Percentiles rank a stretch among this genome's conserved stretches.
These are phyloP conservation scores for Postia placenta DNA, from an alignment of 768 basidiomycete genomes.

Conservation along the genomic window DNA sequence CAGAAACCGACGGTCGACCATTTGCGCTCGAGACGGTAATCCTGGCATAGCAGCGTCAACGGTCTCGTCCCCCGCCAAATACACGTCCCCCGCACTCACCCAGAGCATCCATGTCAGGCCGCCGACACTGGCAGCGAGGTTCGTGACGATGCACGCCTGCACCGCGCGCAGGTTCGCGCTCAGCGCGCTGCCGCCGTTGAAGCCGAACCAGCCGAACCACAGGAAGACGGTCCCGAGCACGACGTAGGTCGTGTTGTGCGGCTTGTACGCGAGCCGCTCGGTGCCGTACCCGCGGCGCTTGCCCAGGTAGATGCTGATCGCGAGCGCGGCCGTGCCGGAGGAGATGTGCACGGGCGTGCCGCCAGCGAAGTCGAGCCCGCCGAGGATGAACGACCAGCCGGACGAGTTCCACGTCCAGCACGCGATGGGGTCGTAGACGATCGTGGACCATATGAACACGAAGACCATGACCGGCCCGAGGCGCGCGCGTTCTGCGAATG, in stretches of 20 bases:
- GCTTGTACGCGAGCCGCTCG: slow-evolving; percentile 85
- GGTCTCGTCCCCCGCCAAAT: not conserved
- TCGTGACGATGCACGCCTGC: slow-evolving; percentile 89
- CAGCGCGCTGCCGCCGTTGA: slow-evolving; percentile 91
- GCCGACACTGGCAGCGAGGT: slow-evolving; percentile 84
- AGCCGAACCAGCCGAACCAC: slow-evolving; percentile 96
- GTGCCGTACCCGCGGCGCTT: slow-evolving; percentile 91
- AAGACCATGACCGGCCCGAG: slow-evolving; percentile 86
- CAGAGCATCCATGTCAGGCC: slow-evolving; percentile 91
- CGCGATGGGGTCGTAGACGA: slow-evolving; percentile 89
- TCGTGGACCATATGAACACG: slow-evolving; percentile 82
- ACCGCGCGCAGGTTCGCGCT: slow-evolving; percentile 84
- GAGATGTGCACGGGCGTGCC: slow-evolving; percentile 97
- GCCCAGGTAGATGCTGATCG: slow-evolving; percentile 87
- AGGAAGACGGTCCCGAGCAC: slow-evolving; percentile 90
- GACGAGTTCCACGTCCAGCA: slow-evolving; percentile 94
- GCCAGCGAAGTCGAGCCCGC: slow-evolving; percentile 89
- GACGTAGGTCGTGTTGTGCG: slow-evolving; percentile 90
- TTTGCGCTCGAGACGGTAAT: slow-evolving; percentile 89
- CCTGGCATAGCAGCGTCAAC: slow-evolving; percentile 31
- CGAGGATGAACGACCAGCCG: slow-evolving; percentile 70
- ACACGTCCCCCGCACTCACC: slow-evolving; percentile 34
- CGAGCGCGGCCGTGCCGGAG: slow-evolving; percentile 87
- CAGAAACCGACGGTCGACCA: slow-evolving; percentile 95
- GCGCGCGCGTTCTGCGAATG: slow-evolving; percentile 83